These are phyloP conservation scores for Microbotryum intermedium DNA, from an alignment of 1,284 basidiomycete genomes.

Conservation along the genomic window DNA sequence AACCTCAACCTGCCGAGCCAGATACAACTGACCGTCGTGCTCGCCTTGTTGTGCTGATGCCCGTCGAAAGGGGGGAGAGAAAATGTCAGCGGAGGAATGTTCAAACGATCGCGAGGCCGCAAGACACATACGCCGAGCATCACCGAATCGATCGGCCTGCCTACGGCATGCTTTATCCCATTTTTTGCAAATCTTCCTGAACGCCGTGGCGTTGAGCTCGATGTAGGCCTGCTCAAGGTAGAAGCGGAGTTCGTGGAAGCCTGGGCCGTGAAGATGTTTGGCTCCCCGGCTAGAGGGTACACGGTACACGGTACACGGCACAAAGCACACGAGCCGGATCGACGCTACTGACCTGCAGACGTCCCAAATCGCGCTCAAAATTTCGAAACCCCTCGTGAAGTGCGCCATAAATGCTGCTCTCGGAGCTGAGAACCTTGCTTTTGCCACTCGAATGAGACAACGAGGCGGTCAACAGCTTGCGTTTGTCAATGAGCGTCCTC, in stretches of 20 bases:
- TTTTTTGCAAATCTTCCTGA: slow-evolving; percentile 92
- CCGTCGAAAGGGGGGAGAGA: not conserved
- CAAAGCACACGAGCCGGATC: not conserved
- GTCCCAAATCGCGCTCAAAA: slow-evolving; percentile 90
- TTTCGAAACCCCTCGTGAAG: slow-evolving; percentile 77
- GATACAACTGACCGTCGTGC: slow-evolving; percentile 87
- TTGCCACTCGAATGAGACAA: slow-evolving; percentile 29
- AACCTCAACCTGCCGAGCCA: slow-evolving; percentile 93
- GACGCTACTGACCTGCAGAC: slow-evolving; percentile 64
- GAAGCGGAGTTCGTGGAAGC: not conserved
- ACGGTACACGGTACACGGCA: not conserved
- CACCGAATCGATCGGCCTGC: slow-evolving; percentile 29
- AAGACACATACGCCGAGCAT: slow-evolving; percentile 10
- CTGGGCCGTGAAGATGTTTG: not conserved
- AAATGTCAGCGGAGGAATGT: not conserved
- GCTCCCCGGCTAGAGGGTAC: not conserved
- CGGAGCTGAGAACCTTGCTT: slow-evolving; percentile 49
- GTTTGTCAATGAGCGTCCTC: slow-evolving; percentile 86
- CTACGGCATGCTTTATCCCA: slow-evolving; percentile 67
- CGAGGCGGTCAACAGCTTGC: slow-evolving; percentile 50
- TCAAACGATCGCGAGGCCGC: not conserved
- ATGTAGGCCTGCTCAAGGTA: slow-evolving; percentile 67
- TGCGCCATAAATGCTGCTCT: slow-evolving; percentile 48
- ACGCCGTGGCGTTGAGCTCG: slow-evolving; percentile 95
- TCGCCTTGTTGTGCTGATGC: slow-evolving; percentile 65